phyloP scores from a whole-genome alignment of 345 rosid species.

The Syzygium aqueum region DNA sequence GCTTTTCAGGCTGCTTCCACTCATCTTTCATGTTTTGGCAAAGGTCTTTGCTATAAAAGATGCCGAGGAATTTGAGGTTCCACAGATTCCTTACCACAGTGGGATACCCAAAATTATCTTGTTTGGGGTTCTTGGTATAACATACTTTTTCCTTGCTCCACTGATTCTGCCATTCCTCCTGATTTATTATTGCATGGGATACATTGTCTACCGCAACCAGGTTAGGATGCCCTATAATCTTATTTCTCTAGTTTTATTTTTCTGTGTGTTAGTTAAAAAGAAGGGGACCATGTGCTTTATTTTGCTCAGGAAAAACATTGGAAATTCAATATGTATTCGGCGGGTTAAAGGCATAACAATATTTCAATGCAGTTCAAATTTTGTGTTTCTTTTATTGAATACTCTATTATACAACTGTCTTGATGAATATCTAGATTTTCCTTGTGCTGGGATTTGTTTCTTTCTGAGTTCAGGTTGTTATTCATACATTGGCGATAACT shows the following conservation, averaged over 20 bases:
- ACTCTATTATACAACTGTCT: neutral
- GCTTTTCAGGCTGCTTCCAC: conserved; percentile 57
- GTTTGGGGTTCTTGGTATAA: conserved; percentile 79
- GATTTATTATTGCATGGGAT: conserved; percentile 77
- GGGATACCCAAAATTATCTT: conserved; percentile 63
- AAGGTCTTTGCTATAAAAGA: conserved; percentile 30
- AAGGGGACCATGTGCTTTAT: neutral
- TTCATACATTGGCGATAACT: neutral
- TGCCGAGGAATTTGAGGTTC: conserved; percentile 46
- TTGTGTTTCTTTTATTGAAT: neutral
- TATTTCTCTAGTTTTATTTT: neutral
- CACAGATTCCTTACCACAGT: conserved; percentile 52
- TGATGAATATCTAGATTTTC: neutral
- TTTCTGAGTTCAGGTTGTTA: neutral
- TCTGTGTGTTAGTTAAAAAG: neutral
- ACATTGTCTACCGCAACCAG: conserved; percentile 87
- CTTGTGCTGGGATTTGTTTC: neutral
- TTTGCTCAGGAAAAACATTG: neutral
- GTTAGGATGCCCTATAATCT: conserved; percentile 17
- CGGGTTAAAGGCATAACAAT: neutral
- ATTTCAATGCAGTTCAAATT: neutral
- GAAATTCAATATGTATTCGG: neutral
- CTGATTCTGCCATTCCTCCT: conserved; percentile 81
- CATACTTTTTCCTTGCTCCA: conserved; percentile 85
- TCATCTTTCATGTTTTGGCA: conserved; percentile 28